Evolutionary conservation across 2,329 filamentous ascomycete species (phyloP), one percentile per base, ranked within the genome.

Genomic region (Hansfordia pulvinata): DNA sequence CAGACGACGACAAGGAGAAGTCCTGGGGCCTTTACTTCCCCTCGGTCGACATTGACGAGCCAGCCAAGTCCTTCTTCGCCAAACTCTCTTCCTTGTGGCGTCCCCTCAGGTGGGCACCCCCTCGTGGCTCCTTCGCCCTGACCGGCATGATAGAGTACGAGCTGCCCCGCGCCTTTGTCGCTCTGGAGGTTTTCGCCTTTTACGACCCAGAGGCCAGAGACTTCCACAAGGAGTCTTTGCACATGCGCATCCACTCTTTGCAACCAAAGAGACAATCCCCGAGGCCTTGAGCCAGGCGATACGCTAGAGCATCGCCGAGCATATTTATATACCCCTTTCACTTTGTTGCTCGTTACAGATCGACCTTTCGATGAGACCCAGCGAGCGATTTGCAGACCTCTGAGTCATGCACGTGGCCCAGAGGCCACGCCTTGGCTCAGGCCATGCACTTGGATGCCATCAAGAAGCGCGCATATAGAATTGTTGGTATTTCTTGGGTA

Each of bases 61-160:
- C 35, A 10, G 24, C 20, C 23, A 37, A 39, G 17, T 32, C 27
- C 2, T 28, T 30, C 15, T 40, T 37, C 16, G 35, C 30, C 4
- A 39, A 34, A 27, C 38, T 42, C 18, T 43, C 58, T 7, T 50
- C 55, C 13, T 41, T 49, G 23, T 17, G 20, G 17, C 17, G 14
- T 10, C 5, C 8, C 9, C 17, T 8, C 9, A 11, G 11, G 8
- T 26, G 14, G 6, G 14, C 17, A 6, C 23, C 25, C 16, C 25
- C 13, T 4, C 10, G 5, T 10, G 25, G 25, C 10, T 15, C 14
- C 17, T 12, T 26, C 9, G 25, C 19, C 25, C 15, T 26, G 10
- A 17, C n/a, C 13, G 25, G 25, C 12, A 10, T 26, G 3, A 12
- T 26, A 6, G 18, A 17, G 10, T 20, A 13, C n/a, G 19, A 26